Evolutionary conservation across 2,329 filamentous ascomycete genomes (phyloP).

Genomic region (Nannizzia gypsea): DNA sequence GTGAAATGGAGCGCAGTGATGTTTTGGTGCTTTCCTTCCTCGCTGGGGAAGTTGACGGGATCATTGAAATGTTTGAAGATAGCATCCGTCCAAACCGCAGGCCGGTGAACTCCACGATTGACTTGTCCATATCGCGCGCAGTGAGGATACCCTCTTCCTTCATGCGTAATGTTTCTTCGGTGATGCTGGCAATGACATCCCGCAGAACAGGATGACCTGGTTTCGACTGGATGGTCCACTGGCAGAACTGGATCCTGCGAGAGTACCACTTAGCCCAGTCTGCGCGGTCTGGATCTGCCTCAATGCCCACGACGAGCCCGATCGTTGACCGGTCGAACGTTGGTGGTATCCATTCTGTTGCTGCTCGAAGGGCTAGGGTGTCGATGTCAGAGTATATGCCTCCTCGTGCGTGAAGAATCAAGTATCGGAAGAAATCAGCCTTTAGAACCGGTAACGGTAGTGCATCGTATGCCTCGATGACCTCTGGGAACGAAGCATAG

Average conservation of each 20-base stretch:
- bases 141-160: conserved; percentile 57
- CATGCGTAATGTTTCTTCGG: conserved; percentile 62
- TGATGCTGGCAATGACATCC: conserved; percentile 77
- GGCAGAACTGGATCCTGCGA: conserved; percentile 91
- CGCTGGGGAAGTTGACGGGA: conserved; percentile 73
- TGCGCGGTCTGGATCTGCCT: conserved; percentile 82
- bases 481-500: conserved; percentile 70
- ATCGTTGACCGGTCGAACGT: conserved; percentile 64
- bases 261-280: conserved; percentile 97
- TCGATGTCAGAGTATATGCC: conserved; percentile 90
- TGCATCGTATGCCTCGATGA: conserved; percentile 62
- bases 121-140: conserved; percentile 51
- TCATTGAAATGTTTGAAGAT: conserved; percentile 94
- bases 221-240: conserved; percentile 97
- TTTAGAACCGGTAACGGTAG: conserved; percentile 64
- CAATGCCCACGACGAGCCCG: conserved; percentile 85
- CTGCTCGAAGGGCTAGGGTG: conserved; percentile 71
- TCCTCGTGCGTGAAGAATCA: conserved; percentile 63
- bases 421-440: conserved; percentile 66
- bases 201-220: conserved; percentile 84
- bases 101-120: conserved; percentile 86
- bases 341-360: conserved; percentile 74
- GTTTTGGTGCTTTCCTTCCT: conserved; percentile 48
- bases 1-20: conserved; percentile 86
- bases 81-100: conserved; percentile 84